These are phyloP conservation scores for Alternaria sp. DNA, from an alignment of 2,329 filamentous ascomycete genomes.

Conservation along the genomic window DNA sequence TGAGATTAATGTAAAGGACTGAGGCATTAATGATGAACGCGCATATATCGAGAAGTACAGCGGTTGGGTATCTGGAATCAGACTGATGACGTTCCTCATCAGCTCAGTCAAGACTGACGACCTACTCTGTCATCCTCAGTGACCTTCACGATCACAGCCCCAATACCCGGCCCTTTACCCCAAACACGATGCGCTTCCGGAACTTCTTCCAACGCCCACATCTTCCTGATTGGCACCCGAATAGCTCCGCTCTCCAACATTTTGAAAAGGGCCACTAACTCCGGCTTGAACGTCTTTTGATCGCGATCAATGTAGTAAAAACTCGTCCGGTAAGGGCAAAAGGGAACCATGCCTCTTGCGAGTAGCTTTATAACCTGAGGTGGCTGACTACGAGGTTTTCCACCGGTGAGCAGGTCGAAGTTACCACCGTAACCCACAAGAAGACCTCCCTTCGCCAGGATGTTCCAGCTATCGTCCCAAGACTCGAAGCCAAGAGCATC, in stretches of 20 bases:
- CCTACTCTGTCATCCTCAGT: background rate
- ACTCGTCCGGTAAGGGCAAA: conserved; percentile 31
- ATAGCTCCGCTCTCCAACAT: conserved; percentile 29
- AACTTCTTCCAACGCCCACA: conserved; percentile 33
- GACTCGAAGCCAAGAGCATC: conserved; percentile 60
- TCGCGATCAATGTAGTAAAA: conserved; percentile 38
- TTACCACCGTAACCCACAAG: conserved; percentile 39
- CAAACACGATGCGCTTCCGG: conserved; percentile 37
- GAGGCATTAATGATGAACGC: background rate
- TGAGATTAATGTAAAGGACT: background rate
- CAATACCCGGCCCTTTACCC: conserved; percentile 32
- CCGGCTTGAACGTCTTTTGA: conserved; percentile 33
- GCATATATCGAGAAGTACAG: background rate
- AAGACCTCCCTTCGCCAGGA: conserved; percentile 52
- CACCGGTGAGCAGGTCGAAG: conserved; percentile 28
- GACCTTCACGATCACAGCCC: conserved; percentile 34
- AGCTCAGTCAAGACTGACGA: background rate
- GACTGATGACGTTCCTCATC: background rate
- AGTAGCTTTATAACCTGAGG: conserved; percentile 31
- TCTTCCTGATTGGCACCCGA: conserved; percentile 35
- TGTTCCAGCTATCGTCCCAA: conserved; percentile 58
- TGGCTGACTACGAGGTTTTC: conserved; percentile 22
- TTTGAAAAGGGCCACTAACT: conserved; percentile 28
- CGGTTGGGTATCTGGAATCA: background rate
- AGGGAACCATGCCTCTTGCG: conserved; percentile 29